phyloP scores from a whole-genome alignment of 306 rosid species.

The Myrica gale region DNA sequence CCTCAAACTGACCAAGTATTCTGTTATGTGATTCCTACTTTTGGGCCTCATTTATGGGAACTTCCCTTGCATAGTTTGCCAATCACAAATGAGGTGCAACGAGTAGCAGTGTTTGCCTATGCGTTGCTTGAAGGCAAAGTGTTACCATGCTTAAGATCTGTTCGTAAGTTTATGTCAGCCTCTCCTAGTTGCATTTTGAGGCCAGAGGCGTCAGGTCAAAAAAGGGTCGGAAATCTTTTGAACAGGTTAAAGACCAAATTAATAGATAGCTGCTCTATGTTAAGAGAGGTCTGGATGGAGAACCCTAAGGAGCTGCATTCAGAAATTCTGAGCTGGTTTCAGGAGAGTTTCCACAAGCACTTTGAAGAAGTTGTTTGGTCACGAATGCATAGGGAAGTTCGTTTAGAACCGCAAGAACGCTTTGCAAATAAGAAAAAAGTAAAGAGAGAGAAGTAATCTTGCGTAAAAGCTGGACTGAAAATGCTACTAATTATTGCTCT shows the following conservation, averaged over 20 bases:
- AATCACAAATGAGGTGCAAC: constrained; percentile 34
- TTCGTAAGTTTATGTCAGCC: constrained; percentile 60
- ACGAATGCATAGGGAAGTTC: constrained; percentile 59
- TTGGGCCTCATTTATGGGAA: constrained; percentile 81
- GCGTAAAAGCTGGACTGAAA: constrained; percentile 19
- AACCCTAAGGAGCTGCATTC: constrained; percentile 59
- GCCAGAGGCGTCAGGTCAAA: constrained; percentile 71
- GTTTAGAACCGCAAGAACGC: constrained; percentile 44
- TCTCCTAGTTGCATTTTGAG: constrained; percentile 70
- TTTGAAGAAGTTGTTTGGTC: constrained; percentile 59
- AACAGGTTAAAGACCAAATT: constrained; percentile 42
- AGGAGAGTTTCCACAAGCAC: constrained; percentile 50
- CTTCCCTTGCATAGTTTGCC: constrained; percentile 61
- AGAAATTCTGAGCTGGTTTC: constrained; percentile 84
- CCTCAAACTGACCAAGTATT: constrained; percentile 55
- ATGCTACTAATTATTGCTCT: background rate
- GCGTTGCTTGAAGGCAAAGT: constrained; percentile 89
- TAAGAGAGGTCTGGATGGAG: constrained; percentile 69
- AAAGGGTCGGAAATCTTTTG: constrained; percentile 73
- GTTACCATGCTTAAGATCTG: constrained; percentile 62
- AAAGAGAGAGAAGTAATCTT: constrained; percentile 30
- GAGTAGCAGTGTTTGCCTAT: constrained; percentile 61
- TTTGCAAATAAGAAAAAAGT: constrained; percentile 26
- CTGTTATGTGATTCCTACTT: constrained; percentile 60
- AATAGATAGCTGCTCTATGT: constrained; percentile 49